Conservation (phyloP, 257 asterid genomes). For the Jacaranda mimosifolia region DNA sequence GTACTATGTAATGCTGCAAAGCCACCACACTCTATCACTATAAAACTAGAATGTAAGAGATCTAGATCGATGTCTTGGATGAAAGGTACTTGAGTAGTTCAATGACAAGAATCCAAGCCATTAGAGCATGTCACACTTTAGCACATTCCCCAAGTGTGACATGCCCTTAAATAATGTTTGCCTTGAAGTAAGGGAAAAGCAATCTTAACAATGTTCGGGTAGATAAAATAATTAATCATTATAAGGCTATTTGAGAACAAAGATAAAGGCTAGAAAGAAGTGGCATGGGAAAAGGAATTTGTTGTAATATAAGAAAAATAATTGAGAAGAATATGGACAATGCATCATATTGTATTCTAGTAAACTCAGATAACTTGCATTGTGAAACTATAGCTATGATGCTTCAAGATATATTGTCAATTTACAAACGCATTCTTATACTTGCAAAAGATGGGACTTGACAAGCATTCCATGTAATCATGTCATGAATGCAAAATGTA, state of each 20-base stretch:
- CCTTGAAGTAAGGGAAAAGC: not conserved
- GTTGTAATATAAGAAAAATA: too few relatives aligned
- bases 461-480: too few relatives aligned
- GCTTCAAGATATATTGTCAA: not conserved
- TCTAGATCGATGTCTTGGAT: too few relatives aligned
- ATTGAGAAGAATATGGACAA: not conserved
- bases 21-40: too few relatives aligned
- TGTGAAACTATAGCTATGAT: not conserved
- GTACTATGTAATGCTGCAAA: too few relatives aligned
- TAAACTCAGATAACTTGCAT: not conserved
- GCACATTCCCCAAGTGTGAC: not conserved
- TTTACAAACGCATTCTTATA: too few relatives aligned
- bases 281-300: not conserved
- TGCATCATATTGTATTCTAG: too few relatives aligned
- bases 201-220: not conserved
- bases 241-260: too few relatives aligned
- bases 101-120: not conserved
- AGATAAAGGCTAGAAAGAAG: not conserved
- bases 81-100: not conserved
- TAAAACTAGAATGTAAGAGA: too few relatives aligned
- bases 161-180: not conserved
- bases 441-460: not conserved
- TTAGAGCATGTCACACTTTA: not conserved
- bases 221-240: too few relatives aligned
- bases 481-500: not conserved